Evolutionary conservation across 495 filamentous ascomycete species (phyloP).

Genomic region (Penicillium odoratum): DNA sequence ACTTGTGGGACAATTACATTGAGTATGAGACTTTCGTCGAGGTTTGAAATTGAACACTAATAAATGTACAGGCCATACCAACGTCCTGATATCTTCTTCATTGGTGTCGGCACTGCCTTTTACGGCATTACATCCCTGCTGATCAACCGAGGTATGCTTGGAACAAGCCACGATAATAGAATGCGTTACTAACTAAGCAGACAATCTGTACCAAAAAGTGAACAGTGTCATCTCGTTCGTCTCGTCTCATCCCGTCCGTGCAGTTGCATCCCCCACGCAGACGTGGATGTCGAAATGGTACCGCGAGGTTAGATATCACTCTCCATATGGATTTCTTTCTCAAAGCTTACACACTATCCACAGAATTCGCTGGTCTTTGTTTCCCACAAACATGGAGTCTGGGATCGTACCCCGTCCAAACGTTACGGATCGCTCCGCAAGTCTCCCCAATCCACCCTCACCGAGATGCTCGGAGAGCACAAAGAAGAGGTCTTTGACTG

Average conservation of each 20-base stretch:
- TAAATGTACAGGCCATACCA: slow-evolving; percentile 54
- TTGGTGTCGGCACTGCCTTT: slow-evolving; percentile 81
- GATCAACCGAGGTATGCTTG: slow-evolving; percentile 58
- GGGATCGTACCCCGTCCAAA: slow-evolving; percentile 68
- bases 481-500: slow-evolving; percentile 55
- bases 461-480: slow-evolving; percentile 65
- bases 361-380: slow-evolving; percentile 74
- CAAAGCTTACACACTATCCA: not conserved
- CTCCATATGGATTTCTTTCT: not conserved
- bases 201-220: slow-evolving; percentile 50
- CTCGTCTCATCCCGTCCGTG: slow-evolving; percentile 49
- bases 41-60: not conserved
- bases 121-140: slow-evolving; percentile 68
- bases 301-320: slow-evolving; percentile 46
- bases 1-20: slow-evolving; percentile 97
- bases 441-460: slow-evolving; percentile 53
- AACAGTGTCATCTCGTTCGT: slow-evolving; percentile 59
- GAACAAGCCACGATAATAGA: not conserved
- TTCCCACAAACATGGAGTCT: slow-evolving; percentile 66
- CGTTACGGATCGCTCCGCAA: slow-evolving; percentile 64
- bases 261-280: slow-evolving; percentile 65
- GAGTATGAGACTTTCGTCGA: slow-evolving; percentile 48
- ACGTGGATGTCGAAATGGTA: slow-evolving; percentile 69
- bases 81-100: slow-evolving; percentile 68
- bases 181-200: slow-evolving; percentile 30